Evolutionary conservation across 2,329 filamentous ascomycete genomes (phyloP).

Genomic region (Monosporascus sp.): DNA sequence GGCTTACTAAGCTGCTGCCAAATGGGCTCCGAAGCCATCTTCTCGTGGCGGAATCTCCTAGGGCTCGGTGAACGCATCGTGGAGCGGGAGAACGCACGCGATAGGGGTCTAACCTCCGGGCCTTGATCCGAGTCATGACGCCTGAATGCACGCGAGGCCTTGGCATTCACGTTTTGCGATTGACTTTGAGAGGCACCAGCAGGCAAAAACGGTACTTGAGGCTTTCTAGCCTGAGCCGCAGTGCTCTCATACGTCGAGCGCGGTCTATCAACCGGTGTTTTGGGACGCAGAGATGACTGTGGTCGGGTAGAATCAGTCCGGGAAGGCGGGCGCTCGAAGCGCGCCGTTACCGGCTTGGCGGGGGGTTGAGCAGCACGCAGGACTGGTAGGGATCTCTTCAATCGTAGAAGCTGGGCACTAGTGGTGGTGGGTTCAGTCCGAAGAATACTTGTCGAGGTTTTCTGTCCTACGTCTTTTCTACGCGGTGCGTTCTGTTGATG

Average conservation of each 20-base stretch:
- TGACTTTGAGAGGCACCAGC: slow-evolving; percentile 68
- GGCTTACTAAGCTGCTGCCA: slow-evolving; percentile 72
- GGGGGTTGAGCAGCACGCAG: slow-evolving; percentile 50
- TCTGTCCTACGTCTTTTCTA: slow-evolving; percentile 54
- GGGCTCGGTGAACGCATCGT: slow-evolving; percentile 59
- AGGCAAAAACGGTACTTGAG: slow-evolving; percentile 71
- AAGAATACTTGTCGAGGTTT: slow-evolving; percentile 49
- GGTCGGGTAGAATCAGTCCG: slow-evolving; percentile 49
- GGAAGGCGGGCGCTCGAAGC: slow-evolving; percentile 57
- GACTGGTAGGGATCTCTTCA: slow-evolving; percentile 61
- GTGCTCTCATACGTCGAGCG: slow-evolving; percentile 47
- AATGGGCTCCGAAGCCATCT: slow-evolving; percentile 39
- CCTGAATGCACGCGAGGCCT: slow-evolving; percentile 65
- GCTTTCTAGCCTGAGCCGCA: slow-evolving; percentile 50
- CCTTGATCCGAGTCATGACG: slow-evolving; percentile 77
- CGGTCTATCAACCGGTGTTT: slow-evolving; percentile 65
- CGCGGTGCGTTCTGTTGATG: slow-evolving; percentile 56
- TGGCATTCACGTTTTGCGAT: slow-evolving; percentile 73
- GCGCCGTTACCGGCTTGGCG: slow-evolving; percentile 41
- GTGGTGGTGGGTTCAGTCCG: slow-evolving; percentile 61
- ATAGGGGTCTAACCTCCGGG: slow-evolving; percentile 52
- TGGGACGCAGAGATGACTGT: slow-evolving; percentile 53
- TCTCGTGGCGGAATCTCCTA: slow-evolving; percentile 40
- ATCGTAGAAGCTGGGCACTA: slow-evolving; percentile 57
- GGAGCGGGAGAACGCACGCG: slow-evolving; percentile 53